Conservation (phyloP, 306 rosid genomes). For the Cicer yamashitae region DNA sequence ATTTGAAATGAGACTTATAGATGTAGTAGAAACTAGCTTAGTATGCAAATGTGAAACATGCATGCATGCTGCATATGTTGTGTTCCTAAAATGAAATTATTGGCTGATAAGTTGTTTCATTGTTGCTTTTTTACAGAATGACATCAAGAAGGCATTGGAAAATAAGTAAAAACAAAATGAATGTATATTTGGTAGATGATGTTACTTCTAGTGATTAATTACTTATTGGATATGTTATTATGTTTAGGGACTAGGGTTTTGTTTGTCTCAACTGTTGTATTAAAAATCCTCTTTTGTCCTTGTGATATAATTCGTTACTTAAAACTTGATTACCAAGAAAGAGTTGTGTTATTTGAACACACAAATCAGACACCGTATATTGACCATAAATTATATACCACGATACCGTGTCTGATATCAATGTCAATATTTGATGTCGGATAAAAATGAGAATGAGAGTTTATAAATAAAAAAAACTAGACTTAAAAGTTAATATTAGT, state of each 20-base stretch:
- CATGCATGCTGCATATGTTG: constrained; percentile 6
- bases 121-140: constrained; percentile 54
- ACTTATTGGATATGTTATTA: constrained; percentile 21
- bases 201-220: constrained; percentile 28
- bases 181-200: constrained; percentile 47
- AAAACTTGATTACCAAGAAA: not conserved
- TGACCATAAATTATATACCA: too few species aligned
- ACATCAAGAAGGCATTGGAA: constrained; percentile 73
- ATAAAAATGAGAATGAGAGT: too few species aligned
- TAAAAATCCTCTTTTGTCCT: constrained; percentile 21
- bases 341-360: too few species aligned
- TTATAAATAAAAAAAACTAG: too few species aligned
- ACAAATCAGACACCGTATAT: too few species aligned
- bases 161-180: constrained; percentile 27
- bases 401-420: too few species aligned
- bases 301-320: constrained; percentile 18
- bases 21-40: not conserved
- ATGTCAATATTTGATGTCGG: too few species aligned
- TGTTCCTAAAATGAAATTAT: constrained; percentile 32
- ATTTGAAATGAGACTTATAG: too few species aligned
- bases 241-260: constrained; percentile 6
- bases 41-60: constrained; percentile 16
- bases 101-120: constrained; percentile 14
- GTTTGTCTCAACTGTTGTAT: not conserved
- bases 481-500: too few species aligned